phyloP scores from a whole-genome alignment of 2,329 filamentous ascomycete species.

The Colletotrichum chlorophyti region DNA sequence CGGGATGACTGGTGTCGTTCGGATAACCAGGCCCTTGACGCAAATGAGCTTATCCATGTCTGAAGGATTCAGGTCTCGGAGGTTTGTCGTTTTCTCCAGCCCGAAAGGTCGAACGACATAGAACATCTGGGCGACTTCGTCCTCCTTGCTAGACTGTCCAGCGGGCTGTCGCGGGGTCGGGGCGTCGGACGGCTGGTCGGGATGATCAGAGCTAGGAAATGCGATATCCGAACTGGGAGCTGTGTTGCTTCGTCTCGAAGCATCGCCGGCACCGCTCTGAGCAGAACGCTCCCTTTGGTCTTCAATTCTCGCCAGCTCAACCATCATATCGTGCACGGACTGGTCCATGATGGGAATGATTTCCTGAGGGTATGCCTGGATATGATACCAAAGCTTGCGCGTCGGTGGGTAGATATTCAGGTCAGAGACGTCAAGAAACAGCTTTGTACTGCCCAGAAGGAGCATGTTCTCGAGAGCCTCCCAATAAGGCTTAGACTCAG shows the following conservation, averaged over 20 bases:
- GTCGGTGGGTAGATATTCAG: slow-evolving; percentile 93
- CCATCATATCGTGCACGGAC: slow-evolving; percentile 89
- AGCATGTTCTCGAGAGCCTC: slow-evolving; percentile 91
- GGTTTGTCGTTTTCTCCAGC: slow-evolving; percentile 84
- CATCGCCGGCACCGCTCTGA: slow-evolving; percentile 60
- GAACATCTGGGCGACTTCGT: slow-evolving; percentile 78
- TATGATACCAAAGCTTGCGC: slow-evolving; percentile 92
- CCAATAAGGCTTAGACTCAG: slow-evolving; percentile 82
- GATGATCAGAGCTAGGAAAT: slow-evolving; percentile 80
- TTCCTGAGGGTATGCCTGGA: slow-evolving; percentile 93
- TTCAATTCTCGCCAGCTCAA: slow-evolving; percentile 84
- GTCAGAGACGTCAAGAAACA: slow-evolving; percentile 90
- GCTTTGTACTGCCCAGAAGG: slow-evolving; percentile 79
- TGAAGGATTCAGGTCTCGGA: slow-evolving; percentile 92
- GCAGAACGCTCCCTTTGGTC: slow-evolving; percentile 72
- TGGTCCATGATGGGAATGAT: slow-evolving; percentile 98
- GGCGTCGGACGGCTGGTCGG: slow-evolving; percentile 52
- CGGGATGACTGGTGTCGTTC: slow-evolving; percentile 93
- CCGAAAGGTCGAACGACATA: slow-evolving; percentile 93
- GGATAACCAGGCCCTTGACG: slow-evolving; percentile 95
- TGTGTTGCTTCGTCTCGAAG: slow-evolving; percentile 41
- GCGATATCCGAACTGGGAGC: slow-evolving; percentile 75
- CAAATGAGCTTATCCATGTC: slow-evolving; percentile 88
- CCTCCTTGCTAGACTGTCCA: slow-evolving; percentile 69
- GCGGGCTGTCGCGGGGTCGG: slow-evolving; percentile 51